phyloP scores from a whole-genome alignment of 257 asterid species.

The Solanum chmielewskii region DNA sequence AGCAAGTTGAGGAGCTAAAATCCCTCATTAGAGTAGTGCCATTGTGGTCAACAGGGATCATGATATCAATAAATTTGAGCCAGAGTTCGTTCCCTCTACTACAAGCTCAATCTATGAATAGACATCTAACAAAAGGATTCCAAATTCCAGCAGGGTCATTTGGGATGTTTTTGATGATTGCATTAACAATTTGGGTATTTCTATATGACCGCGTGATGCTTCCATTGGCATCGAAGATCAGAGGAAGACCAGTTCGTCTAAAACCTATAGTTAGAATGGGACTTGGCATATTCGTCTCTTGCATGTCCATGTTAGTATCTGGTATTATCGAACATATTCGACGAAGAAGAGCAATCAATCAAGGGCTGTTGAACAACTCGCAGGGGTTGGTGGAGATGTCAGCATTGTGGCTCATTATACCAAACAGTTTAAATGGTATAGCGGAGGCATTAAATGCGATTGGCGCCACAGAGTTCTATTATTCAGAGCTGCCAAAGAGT shows the following conservation, averaged over 20 bases:
- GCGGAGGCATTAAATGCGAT: slow-evolving; percentile 54
- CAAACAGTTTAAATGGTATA: slow-evolving; percentile 29
- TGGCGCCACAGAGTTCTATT: slow-evolving; percentile 50
- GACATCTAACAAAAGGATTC: background rate
- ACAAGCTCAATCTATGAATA: background rate
- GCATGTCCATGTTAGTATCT: slow-evolving; percentile 33
- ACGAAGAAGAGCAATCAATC: slow-evolving; percentile 26
- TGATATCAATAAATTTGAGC: background rate
- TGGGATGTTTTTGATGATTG: slow-evolving; percentile 7
- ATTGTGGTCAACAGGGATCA: slow-evolving; percentile 11
- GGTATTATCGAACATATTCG: slow-evolving; percentile 40
- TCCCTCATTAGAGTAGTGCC: slow-evolving; percentile 15
- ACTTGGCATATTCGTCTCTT: slow-evolving; percentile 34
- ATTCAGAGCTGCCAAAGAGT: slow-evolving; percentile 50
- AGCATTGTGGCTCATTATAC: slow-evolving; percentile 57
- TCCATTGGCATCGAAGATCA: slow-evolving; percentile 42
- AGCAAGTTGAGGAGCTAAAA: slow-evolving; percentile 29
- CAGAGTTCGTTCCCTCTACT: background rate
- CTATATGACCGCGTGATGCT: slow-evolving; percentile 42
- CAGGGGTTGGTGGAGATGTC: slow-evolving; percentile 40
- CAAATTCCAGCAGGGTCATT: slow-evolving; percentile 2
- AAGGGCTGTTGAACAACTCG: slow-evolving; percentile 30
- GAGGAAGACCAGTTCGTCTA: slow-evolving; percentile 28
- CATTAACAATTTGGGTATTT: slow-evolving; percentile 34
- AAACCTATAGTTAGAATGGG: slow-evolving; percentile 50